A percentile compares a stretch with the other conserved stretches of the same genome.
phyloP scores from a whole-genome alignment of 2,329 filamentous ascomycete species.

The Aspergillus hortae region DNA sequence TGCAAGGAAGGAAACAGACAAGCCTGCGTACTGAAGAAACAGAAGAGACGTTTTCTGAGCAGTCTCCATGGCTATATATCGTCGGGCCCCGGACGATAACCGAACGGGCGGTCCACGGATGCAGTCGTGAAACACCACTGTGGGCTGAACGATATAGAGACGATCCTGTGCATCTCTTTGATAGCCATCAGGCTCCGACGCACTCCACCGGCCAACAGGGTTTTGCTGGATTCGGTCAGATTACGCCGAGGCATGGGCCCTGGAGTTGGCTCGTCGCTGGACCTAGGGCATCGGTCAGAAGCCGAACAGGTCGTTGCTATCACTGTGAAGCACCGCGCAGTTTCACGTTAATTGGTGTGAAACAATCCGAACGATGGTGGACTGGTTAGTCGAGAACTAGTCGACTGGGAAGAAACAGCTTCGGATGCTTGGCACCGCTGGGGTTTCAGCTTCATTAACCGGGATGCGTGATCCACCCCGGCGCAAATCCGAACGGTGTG shows the following conservation, averaged over 20 bases:
- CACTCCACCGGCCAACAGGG: constrained; percentile 9
- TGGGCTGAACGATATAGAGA: constrained; percentile 1
- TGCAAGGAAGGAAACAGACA: constrained; percentile 14
- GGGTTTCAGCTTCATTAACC: constrained; percentile 24
- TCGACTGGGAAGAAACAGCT: constrained; percentile 4
- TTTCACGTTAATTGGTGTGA: constrained; percentile 21
- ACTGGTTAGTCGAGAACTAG: constrained; percentile 2
- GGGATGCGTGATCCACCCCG: not conserved
- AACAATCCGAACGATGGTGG: constrained; percentile 12
- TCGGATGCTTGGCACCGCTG: constrained; percentile 13
- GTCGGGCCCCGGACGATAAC: not conserved
- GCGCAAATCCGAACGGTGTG: not conserved
- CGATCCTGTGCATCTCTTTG: not conserved
- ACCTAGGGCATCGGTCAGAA: not conserved
- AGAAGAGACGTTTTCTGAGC: constrained; percentile 1
- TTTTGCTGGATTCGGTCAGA: constrained; percentile 1
- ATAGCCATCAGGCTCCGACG: constrained; percentile 2
- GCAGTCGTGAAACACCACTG: constrained; percentile 11
- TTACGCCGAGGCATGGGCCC: not conserved
- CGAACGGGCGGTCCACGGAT: constrained; percentile 3
- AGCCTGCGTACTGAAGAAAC: constrained; percentile 16
- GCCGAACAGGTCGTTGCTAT: not conserved
- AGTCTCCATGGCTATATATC: constrained; percentile 15
- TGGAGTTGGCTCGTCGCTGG: not conserved
- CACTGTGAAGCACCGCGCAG: constrained; percentile 13